Conservation (phyloP, 2,329 filamentous ascomycete genomes). For the Penicillium palitans region DNA sequence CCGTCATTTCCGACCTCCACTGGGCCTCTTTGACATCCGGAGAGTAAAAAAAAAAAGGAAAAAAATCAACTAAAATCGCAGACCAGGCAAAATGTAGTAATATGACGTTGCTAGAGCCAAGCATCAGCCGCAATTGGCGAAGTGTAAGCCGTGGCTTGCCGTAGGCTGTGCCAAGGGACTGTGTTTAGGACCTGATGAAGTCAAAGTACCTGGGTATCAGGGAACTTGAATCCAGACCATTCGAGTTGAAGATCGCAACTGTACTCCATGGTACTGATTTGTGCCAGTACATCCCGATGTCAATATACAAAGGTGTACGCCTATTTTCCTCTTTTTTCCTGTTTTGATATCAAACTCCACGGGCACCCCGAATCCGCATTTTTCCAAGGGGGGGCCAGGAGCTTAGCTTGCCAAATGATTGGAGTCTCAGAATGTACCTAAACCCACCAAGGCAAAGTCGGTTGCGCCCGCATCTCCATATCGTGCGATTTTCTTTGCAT, state of each 20-base stretch:
- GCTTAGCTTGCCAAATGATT: neutral
- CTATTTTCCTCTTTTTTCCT: neutral
- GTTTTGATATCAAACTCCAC: neutral
- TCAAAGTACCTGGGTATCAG: neutral
- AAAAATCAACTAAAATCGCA: conserved; percentile 14
- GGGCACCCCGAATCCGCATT: neutral
- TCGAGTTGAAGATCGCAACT: neutral
- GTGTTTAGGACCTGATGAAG: neutral
- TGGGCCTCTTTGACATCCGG: neutral
- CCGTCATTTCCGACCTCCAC: conserved; percentile 7
- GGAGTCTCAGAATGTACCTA: neutral
- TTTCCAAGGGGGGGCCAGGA: neutral
- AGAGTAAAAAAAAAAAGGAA: neutral
- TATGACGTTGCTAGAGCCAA: conserved; percentile 19
- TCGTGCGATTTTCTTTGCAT: conserved; percentile 13
- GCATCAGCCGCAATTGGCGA: conserved; percentile 11
- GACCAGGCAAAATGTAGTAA: neutral
- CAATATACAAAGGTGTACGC: neutral
- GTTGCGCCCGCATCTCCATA: conserved; percentile 17
- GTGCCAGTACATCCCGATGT: neutral
- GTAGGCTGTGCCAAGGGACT: conserved; percentile 2
- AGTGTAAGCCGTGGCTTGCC: conserved; percentile 1
- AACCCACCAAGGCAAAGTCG: conserved; percentile 3
- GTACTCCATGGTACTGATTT: neutral
- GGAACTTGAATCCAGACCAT: neutral